Percentiles rank a stretch among this genome's conserved stretches.
Conservation (phyloP, 495 filamentous ascomycete species). For the Tuber melanosporum region DNA sequence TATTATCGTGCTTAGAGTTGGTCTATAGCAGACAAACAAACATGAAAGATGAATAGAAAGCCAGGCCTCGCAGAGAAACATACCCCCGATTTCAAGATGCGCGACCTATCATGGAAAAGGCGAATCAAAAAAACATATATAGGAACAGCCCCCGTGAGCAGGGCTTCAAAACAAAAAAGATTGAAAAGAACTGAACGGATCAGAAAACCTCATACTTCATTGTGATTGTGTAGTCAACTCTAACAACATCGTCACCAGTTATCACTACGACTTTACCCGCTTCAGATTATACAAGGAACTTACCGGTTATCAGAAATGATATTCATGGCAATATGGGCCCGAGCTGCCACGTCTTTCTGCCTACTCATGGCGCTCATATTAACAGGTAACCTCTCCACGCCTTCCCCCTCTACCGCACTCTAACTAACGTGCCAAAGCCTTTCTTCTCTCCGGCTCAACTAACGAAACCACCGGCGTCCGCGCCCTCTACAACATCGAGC, state of each 20-base stretch:
- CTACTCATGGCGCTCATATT: conserved; percentile 25
- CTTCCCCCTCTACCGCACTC: neutral
- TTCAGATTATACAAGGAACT: neutral
- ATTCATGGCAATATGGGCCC: conserved; percentile 6
- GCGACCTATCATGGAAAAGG: neutral
- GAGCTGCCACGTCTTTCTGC: conserved; percentile 20
- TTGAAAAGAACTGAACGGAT: neutral
- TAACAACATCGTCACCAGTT: neutral
- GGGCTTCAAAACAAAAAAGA: neutral
- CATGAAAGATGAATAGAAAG: neutral
- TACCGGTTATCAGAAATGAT: conserved; percentile 1
- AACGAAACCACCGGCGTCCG: conserved; percentile 18
- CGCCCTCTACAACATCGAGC: conserved; percentile 24
- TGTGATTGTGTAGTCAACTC: neutral
- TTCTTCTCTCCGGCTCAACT: conserved; percentile 32
- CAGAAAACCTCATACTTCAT: neutral
- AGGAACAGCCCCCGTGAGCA: neutral
- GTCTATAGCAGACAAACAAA: neutral
- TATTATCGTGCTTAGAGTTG: neutral
- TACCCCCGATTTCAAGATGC: neutral
- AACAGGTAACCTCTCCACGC: conserved; percentile 12
- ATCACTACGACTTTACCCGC: neutral
- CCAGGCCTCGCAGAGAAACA: neutral
- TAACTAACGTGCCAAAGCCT: conserved; percentile 17
- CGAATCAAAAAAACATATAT: neutral